phyloP scores from a whole-genome alignment of 345 rosid species.

The Aquilaria yunnanensis region DNA sequence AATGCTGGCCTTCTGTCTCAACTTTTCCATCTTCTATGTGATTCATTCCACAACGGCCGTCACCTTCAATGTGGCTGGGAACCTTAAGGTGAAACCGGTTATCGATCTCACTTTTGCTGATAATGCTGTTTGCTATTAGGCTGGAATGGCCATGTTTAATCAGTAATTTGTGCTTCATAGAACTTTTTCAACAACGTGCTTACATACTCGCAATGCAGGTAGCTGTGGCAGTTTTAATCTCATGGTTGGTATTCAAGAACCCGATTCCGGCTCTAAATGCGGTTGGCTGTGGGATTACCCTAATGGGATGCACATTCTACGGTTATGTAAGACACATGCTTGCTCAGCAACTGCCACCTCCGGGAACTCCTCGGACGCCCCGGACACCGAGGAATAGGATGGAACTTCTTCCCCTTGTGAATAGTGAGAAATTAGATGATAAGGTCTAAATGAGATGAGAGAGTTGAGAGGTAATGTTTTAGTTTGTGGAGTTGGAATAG shows the following conservation, averaged over 20 bases:
- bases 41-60: slow-evolving; percentile 99
- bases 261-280: slow-evolving; percentile 89
- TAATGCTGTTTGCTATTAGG: not conserved
- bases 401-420: slow-evolving; percentile 89
- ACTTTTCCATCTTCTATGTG: slow-evolving; percentile 96
- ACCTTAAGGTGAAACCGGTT: slow-evolving; percentile 74
- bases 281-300: slow-evolving; percentile 89
- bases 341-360: slow-evolving; percentile 73
- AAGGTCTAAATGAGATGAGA: slow-evolving; percentile 38
- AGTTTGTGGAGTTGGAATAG: no score
- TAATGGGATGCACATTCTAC: slow-evolving; percentile 91
- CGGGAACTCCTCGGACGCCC: slow-evolving; percentile 89
- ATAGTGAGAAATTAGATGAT: slow-evolving; percentile 77
- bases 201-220: slow-evolving; percentile 39
- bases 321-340: slow-evolving; percentile 91
- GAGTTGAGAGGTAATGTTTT: no score
- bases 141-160: no score
- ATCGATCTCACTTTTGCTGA: not conserved
- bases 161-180: no score
- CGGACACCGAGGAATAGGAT: slow-evolving; percentile 71
- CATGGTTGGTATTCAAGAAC: slow-evolving; percentile 90
- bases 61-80: slow-evolving; percentile 97
- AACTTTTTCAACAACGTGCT: not conserved
- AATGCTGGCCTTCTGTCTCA: slow-evolving; percentile 93
- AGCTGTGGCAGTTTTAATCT: slow-evolving; percentile 88